These are phyloP conservation scores for Ustilago esculenta DNA, from an alignment of 1,284 basidiomycete genomes.

Conservation along the genomic window DNA sequence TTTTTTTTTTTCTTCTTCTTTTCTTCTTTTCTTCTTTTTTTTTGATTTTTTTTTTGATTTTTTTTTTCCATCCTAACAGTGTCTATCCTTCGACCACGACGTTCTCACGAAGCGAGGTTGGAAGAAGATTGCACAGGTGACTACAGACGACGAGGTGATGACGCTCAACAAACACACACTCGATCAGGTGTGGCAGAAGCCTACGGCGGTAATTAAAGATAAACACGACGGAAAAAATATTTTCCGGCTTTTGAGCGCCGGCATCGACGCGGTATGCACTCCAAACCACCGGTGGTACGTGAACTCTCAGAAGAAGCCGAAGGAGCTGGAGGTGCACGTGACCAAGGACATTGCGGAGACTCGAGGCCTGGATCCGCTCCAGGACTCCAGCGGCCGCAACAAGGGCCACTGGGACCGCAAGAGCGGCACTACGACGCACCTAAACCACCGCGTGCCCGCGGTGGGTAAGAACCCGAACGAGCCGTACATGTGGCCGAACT, in stretches of 20 bases:
- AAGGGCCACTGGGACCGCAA: not conserved
- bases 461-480: conserved; percentile 14
- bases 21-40: not conserved
- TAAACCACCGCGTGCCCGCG: conserved; percentile 1
- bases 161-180: conserved; percentile 7
- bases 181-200: conserved; percentile 18
- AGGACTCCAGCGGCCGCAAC: too few species aligned
- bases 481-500: conserved; percentile 13
- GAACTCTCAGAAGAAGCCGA: not conserved
- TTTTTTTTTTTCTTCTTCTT: not conserved
- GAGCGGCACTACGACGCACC: not conserved
- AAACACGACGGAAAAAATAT: conserved; percentile 4
- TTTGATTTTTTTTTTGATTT: not conserved
- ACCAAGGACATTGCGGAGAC: too few species aligned
- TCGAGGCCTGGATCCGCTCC: too few species aligned
- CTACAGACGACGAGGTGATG: conserved; percentile 19
- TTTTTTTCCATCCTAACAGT: conserved; percentile 1
- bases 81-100: conserved; percentile 31
- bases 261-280: conserved; percentile 14
- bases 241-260: conserved; percentile 5
- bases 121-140: conserved; percentile 11
- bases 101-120: conserved; percentile 21
- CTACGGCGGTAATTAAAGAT: not conserved
- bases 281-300: conserved; percentile 20
- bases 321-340: too few species aligned